phyloP scores from a whole-genome alignment of 768 basidiomycete species.

The Auricularia cornea region DNA sequence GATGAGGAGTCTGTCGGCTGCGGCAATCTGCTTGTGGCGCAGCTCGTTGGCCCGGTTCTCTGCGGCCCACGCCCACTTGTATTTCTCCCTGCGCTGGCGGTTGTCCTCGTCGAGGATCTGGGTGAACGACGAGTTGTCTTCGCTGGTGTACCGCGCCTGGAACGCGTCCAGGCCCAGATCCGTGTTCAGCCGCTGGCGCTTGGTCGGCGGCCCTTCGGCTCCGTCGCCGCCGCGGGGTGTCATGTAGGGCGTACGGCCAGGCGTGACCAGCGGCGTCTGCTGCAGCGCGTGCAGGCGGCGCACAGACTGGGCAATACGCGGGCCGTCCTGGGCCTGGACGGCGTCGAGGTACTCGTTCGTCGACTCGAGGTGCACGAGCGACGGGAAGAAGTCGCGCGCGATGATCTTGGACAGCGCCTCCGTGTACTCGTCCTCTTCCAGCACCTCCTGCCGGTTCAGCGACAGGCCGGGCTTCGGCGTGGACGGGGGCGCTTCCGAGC shows the following conservation, averaged over 20 bases:
- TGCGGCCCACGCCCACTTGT: constrained; percentile 92
- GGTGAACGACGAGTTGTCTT: constrained; percentile 96
- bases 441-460: constrained; percentile 59
- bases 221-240: constrained; percentile 17
- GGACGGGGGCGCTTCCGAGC: background rate
- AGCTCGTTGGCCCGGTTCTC: constrained; percentile 71
- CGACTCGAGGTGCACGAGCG: constrained; percentile 80
- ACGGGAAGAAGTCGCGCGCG: constrained; percentile 96
- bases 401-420: constrained; percentile 86
- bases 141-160: constrained; percentile 88
- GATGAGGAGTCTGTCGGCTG: constrained; percentile 61
- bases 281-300: constrained; percentile 58
- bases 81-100: constrained; percentile 64
- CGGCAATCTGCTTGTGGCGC: constrained; percentile 56
- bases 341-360: constrained; percentile 83
- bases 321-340: constrained; percentile 62
- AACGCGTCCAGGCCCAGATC: constrained; percentile 72
- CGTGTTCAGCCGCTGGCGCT: constrained; percentile 53
- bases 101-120: constrained; percentile 90
- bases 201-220: constrained; percentile 36
- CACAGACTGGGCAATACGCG: constrained; percentile 68
- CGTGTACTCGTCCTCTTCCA: constrained; percentile 94
- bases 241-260: constrained; percentile 30
- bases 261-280: constrained; percentile 53
- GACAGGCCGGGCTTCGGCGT: constrained; percentile 26